Conservation (phyloP, 1,139 yeast species). For the Dujonia santamariae region DNA sequence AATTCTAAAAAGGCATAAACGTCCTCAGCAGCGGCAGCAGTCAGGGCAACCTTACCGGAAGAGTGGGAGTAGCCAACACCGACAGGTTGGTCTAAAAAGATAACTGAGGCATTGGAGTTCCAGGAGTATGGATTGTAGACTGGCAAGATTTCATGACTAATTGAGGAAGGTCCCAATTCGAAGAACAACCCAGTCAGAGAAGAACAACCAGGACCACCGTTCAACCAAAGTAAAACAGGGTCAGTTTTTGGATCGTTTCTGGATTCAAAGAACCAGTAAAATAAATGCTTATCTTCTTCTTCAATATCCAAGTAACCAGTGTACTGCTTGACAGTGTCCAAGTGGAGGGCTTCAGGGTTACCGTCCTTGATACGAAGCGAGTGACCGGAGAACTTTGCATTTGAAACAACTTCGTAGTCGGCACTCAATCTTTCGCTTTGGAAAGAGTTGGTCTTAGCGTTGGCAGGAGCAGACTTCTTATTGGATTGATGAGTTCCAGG, state of each 20-base stretch:
- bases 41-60: constrained; percentile 33
- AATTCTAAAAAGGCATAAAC: constrained; percentile 62
- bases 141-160: constrained; percentile 48
- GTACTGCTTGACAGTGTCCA: constrained; percentile 48
- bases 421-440: not conserved
- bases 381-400: constrained; percentile 18
- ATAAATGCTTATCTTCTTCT: constrained; percentile 55
- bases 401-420: constrained; percentile 5
- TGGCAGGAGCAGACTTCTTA: not conserved
- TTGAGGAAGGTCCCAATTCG: constrained; percentile 64
- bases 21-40: constrained; percentile 63
- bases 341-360: constrained; percentile 28
- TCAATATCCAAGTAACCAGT: constrained; percentile 51
- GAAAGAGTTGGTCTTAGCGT: constrained; percentile 1
- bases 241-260: constrained; percentile 64
- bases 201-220: constrained; percentile 78
- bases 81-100: constrained; percentile 72
- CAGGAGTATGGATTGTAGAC: constrained; percentile 62
- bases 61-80: constrained; percentile 70
- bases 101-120: constrained; percentile 67
- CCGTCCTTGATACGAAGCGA: constrained; percentile 23
- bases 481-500: constrained; percentile 7
- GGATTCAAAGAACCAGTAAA: constrained; percentile 71
- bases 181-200: constrained; percentile 65
- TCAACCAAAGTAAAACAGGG: constrained; percentile 67